Percentiles rank a stretch among this genome's conserved stretches.
Evolutionary conservation across 2,329 filamentous ascomycete genomes (phyloP).

Genomic region (Pestalotiopsis sp.): DNA sequence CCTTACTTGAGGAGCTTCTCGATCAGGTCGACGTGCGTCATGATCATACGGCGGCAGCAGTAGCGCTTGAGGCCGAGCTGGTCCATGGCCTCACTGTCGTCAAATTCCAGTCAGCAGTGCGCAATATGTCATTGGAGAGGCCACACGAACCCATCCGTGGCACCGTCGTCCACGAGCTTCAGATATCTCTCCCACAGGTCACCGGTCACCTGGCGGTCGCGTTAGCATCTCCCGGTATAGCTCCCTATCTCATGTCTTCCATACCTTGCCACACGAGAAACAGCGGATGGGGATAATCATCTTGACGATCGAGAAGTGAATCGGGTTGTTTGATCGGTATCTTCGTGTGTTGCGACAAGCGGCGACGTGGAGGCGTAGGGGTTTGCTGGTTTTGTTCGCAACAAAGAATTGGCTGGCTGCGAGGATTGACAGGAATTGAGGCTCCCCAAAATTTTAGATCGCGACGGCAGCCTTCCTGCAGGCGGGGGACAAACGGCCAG

Average conservation of each 20-base stretch:
- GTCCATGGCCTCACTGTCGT: conserved; percentile 86
- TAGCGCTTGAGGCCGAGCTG: conserved; percentile 91
- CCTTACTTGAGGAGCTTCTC: conserved; percentile 93
- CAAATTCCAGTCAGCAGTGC: conserved; percentile 23
- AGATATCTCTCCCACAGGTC: conserved; percentile 98
- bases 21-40: conserved; percentile 98
- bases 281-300: conserved; percentile 99
- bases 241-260: conserved; percentile 18
- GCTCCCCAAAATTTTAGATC: conserved; percentile 8
- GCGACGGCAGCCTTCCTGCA: conserved; percentile 2
- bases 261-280: conserved; percentile 98
- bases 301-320: conserved; percentile 36
- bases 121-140: conserved; percentile 7
- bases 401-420: conserved; percentile 1
- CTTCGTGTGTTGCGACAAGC: background rate
- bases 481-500: background rate
- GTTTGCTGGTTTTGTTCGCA: background rate
- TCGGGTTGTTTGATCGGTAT: background rate
- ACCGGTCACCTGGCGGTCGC: conserved; percentile 73
- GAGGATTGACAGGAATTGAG: conserved; percentile 1
- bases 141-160: conserved; percentile 68
- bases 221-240: conserved; percentile 11
- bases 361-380: background rate
- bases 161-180: conserved; percentile 77
- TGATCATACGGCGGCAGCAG: conserved; percentile 98